Base-by-base conservation (phyloP, 352 stramenopile genomes). In the Globisporangium nodosum region DNA sequence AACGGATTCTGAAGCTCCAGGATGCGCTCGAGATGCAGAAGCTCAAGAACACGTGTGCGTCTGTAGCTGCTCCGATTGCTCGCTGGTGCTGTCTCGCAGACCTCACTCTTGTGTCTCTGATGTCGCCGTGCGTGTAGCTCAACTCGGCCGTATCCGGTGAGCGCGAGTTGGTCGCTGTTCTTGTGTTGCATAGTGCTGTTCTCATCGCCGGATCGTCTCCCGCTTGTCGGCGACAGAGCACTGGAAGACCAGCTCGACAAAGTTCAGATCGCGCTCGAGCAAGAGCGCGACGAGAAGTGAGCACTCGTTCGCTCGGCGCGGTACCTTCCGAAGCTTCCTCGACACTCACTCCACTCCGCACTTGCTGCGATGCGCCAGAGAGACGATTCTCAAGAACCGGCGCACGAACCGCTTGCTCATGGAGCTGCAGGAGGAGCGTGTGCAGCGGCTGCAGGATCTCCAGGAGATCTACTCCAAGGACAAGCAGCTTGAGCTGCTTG, bases 391-490 rank as follows among this genome's bases (percentile, higher is more conserved):
- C 47, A 88, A 87, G 54, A 83, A 91, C 45, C 74, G 78, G 15
- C 68, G 73, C 18, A 88, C 78, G 11, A 91, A 88, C 51, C 76
- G 76, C 21, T 53, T 91, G 39, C 43, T 91, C 18, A 77, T 89
- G 58, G 74, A 91, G 49, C 65, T 91, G 3, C 71, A 84, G 37
- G 81, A 90, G 57, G 78, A 90, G 52, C 81, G 81, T n/a, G 78
- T 90, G 5, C 81, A 91, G 53, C 65, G 81, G 37, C 56, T 91
- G n/a, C 81, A 91, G 46, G 81, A 91, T 65, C 63, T 89, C 7
- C 74, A 91, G 49, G 81, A 91, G 56, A 91, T 91, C 57, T 91
- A 91, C 53, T 68, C 78, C 13, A 91, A 91, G 55, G 78, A 91
- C 47, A 91, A 89, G 54, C 69, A 85, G 33, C 58, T 91, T 8